A percentile compares a stretch with the other conserved stretches of the same genome.
Evolutionary conservation across 2,329 filamentous ascomycete species (phyloP).

Genomic region (Phyllosticta citrichinensis): DNA sequence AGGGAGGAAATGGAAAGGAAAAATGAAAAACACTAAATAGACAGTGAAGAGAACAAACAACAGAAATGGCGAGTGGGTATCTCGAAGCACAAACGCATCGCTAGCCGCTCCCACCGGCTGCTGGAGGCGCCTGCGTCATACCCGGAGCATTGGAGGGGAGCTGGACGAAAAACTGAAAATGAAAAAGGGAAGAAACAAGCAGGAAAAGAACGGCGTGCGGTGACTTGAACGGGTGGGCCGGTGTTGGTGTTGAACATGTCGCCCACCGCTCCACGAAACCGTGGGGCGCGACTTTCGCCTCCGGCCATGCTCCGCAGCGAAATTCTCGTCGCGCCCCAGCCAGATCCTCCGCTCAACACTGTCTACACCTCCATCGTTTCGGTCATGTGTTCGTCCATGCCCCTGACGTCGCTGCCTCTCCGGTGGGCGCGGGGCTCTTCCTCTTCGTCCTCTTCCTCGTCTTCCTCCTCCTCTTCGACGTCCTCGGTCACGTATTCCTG

Average conservation of each 20-base stretch:
- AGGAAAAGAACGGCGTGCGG: background rate
- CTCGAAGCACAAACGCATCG: constrained; percentile 8
- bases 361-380: constrained; percentile 43
- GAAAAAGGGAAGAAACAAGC: background rate
- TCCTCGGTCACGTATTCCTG: constrained; percentile 14
- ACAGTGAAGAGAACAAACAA: background rate
- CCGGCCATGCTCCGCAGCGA: background rate
- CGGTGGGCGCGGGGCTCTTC: constrained; percentile 23
- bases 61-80: constrained; percentile 2
- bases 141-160: constrained; percentile 3
- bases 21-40: background rate
- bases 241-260: background rate
- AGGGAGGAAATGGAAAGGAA: background rate
- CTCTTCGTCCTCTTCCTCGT: constrained; percentile 27
- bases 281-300: background rate
- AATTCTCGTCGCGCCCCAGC: background rate
- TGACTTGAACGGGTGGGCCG: background rate
- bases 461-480: constrained; percentile 18
- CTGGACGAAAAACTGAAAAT: background rate
- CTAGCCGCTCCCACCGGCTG: constrained; percentile 10
- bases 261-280: background rate
- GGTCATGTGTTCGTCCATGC: constrained; percentile 44
- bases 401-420: constrained; percentile 38
- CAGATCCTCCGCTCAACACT: background rate
- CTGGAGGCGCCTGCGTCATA: constrained; percentile 8